Percentiles rank a stretch among this genome's conserved stretches.
Evolutionary conservation across 371 early-diverging fungal genomes (phyloP).

Genomic region (Mucor saturninus): DNA sequence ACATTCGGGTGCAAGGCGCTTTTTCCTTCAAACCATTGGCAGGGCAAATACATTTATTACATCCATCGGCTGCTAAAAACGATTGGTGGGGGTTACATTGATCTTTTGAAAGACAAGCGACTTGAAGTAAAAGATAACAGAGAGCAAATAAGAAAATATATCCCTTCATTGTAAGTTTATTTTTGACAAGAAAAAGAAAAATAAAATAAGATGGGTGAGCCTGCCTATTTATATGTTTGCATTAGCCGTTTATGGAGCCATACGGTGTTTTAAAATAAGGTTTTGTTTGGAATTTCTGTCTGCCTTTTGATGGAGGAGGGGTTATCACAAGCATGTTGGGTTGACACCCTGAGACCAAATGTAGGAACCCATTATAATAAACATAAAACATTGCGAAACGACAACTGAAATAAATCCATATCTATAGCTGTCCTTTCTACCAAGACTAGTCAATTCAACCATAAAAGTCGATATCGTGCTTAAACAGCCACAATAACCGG

Average conservation of each 20-base stretch:
- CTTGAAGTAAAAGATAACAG: not conserved
- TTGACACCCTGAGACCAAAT: slow-evolving; percentile 55
- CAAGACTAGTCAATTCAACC: slow-evolving; percentile 52
- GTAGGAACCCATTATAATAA: slow-evolving; percentile 56
- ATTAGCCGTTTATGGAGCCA: not conserved
- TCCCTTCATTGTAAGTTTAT: not conserved
- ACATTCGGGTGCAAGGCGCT: not conserved
- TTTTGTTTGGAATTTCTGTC: not conserved
- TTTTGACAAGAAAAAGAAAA: not conserved
- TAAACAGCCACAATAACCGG: slow-evolving; percentile 78
- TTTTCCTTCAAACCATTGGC: not conserved
- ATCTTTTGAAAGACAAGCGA: not conserved
- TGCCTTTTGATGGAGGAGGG: too few species aligned
- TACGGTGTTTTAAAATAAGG: not conserved
- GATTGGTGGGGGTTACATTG: not conserved
- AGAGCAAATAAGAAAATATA: not conserved
- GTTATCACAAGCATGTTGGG: not conserved
- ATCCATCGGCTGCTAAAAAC: not conserved
- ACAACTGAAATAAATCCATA: slow-evolving; percentile 57
- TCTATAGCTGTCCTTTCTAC: slow-evolving; percentile 40
- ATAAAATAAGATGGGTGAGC: not conserved
- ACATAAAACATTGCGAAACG: slow-evolving; percentile 53
- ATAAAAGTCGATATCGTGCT: slow-evolving; percentile 80
- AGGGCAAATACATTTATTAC: slow-evolving; percentile 3
- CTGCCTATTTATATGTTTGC: not conserved